Evolutionary conservation across 805 yeast species (phyloP).

Genomic region (Metschnikowia cerradonensis): DNA sequence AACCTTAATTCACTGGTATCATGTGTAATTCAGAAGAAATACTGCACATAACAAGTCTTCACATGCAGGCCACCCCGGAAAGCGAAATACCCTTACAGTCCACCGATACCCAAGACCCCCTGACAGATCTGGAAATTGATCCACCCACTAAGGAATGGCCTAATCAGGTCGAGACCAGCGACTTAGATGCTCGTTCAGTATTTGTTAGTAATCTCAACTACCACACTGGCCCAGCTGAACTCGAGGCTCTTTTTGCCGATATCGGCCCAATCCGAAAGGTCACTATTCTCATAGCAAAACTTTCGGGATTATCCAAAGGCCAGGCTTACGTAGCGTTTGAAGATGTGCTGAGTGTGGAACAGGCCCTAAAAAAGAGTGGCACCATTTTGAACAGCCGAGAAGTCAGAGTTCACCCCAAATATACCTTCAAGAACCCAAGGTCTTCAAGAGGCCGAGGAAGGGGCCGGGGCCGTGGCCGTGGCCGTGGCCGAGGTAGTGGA

Average conservation of each 20-base stretch:
- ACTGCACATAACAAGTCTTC: neutral
- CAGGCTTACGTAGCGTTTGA: constrained; percentile 63
- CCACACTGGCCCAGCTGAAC: constrained; percentile 46
- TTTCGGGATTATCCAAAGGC: constrained; percentile 49
- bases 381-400: constrained; percentile 43
- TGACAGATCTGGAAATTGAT: too few relatives aligned
- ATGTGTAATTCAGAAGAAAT: neutral
- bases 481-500: constrained; percentile 27
- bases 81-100: neutral
- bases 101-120: neutral
- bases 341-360: constrained; percentile 34
- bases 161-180: constrained; percentile 16
- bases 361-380: constrained; percentile 45
- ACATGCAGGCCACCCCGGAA: neutral
- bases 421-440: constrained; percentile 38
- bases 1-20: neutral
- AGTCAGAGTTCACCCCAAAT: constrained; percentile 45
- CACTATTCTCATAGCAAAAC: constrained; percentile 46
- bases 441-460: constrained; percentile 1
- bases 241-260: constrained; percentile 44
- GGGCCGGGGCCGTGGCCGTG: constrained; percentile 22
- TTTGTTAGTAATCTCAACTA: constrained; percentile 51
- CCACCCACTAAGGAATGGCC: neutral
- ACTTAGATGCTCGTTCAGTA: constrained; percentile 49
- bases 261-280: constrained; percentile 49